These are phyloP conservation scores for Magnusiomyces tetraspermus DNA, from an alignment of 1,139 yeast genomes.

Conservation along the genomic window DNA sequence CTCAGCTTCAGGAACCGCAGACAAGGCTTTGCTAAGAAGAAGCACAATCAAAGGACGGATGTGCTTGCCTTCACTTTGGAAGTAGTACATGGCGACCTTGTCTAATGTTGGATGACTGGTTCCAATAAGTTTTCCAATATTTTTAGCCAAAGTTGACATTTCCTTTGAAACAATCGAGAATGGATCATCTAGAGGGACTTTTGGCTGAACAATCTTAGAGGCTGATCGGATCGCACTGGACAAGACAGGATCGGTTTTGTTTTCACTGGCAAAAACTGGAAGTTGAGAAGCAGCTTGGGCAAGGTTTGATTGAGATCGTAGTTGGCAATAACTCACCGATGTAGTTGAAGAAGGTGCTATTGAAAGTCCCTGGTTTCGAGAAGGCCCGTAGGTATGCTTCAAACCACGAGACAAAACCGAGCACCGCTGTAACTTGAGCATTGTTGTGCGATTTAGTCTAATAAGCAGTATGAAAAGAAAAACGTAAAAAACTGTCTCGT, in stretches of 20 bases:
- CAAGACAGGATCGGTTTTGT: conserved; percentile 6
- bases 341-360: not conserved
- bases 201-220: conserved; percentile 10
- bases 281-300: conserved; percentile 2
- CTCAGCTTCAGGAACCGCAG: conserved; percentile 62
- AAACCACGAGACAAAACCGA: not conserved
- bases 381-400: not conserved
- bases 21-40: conserved; percentile 69
- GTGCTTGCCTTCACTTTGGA: conserved; percentile 93
- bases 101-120: conserved; percentile 90
- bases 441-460: not conserved
- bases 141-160: conserved; percentile 81
- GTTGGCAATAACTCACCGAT: too few species aligned
- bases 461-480: too few species aligned
- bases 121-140: conserved; percentile 78
- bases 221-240: conserved; percentile 12
- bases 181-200: conserved; percentile 45
- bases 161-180: conserved; percentile 88
- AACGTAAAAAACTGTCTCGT: too few species aligned
- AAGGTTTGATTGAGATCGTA: not conserved
- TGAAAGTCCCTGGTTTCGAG: not conserved
- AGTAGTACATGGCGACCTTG: conserved; percentile 83
- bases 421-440: conserved; percentile 2
- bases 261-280: not conserved
- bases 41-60: conserved; percentile 86